Conservation (phyloP, 371 early-diverging fungal species). For the Dichotomocladium elegans region DNA sequence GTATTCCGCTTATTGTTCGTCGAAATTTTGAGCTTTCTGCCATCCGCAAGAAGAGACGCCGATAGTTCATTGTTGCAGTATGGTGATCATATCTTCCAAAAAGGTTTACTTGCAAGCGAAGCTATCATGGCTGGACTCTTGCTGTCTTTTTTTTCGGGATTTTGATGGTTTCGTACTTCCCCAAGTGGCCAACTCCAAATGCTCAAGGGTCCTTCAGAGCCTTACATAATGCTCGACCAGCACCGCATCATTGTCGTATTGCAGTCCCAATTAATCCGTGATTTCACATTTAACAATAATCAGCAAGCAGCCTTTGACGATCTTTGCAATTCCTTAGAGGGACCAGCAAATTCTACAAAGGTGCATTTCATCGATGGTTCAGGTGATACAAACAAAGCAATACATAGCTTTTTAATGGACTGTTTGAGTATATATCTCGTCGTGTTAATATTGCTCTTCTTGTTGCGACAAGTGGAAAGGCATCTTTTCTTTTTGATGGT, state of each 20-base stretch:
- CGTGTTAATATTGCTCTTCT: not conserved
- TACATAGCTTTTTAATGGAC: not conserved
- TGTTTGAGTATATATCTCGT: not conserved
- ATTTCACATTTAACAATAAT: too few relatives aligned
- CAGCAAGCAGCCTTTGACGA: too few relatives aligned
- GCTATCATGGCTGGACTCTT: too few relatives aligned
- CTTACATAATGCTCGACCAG: too few relatives aligned
- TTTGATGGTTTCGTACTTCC: not conserved
- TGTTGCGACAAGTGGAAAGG: constrained; percentile 3
- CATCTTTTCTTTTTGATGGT: constrained; percentile 1
- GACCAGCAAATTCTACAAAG: too few relatives aligned
- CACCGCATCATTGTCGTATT: too few relatives aligned
- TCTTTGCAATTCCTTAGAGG: too few relatives aligned
- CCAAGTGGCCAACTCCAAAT: too few relatives aligned
- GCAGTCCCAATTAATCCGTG: too few relatives aligned
- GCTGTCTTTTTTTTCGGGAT: not conserved
- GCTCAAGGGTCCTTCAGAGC: too few relatives aligned
- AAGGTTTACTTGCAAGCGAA: not conserved
- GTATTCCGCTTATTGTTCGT: not conserved
- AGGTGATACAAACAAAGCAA: not conserved
- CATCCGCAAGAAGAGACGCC: not conserved
- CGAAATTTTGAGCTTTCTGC: not conserved
- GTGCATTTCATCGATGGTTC: not conserved
- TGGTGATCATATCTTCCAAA: not conserved
- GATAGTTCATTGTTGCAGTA: not conserved